Conservation (phyloP, 805 yeast species). For the Starmera caribaea region DNA sequence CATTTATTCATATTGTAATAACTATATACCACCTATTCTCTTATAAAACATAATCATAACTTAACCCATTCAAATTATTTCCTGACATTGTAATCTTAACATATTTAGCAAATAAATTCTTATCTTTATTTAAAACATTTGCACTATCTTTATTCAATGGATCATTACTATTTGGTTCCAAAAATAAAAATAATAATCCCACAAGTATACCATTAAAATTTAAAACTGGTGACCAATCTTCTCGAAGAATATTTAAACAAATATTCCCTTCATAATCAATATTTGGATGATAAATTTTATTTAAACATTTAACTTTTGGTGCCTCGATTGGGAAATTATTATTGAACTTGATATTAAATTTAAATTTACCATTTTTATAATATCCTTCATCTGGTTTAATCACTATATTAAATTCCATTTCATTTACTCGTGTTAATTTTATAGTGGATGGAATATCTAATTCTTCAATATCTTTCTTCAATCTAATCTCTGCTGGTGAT, state of each 20-base stretch:
- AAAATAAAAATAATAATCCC: conserved; percentile 75
- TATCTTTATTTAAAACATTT: conserved; percentile 36
- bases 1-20: too few relatives aligned
- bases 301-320: conserved; percentile 68
- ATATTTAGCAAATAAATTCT: conserved; percentile 39
- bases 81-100: conserved; percentile 68
- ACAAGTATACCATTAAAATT: conserved; percentile 72
- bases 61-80: conserved; percentile 43
- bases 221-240: conserved; percentile 94
- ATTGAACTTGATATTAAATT: conserved; percentile 55
- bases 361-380: conserved; percentile 60
- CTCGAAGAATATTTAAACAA: conserved; percentile 82
- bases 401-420: conserved; percentile 49
- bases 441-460: conserved; percentile 53
- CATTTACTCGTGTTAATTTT: conserved; percentile 41
- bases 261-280: conserved; percentile 86
- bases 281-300: conserved; percentile 85
- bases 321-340: conserved; percentile 86
- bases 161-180: conserved; percentile 88
- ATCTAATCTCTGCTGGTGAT: conserved; percentile 63
- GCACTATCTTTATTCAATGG: conserved; percentile 93
- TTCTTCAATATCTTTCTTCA: conserved; percentile 69
- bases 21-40: not conserved
- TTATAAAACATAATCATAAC: conserved; percentile 51
- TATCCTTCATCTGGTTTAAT: conserved; percentile 66